A percentile compares a stretch with the other conserved stretches of the same genome.
These are phyloP conservation scores for Astrocystis sublimbata DNA, from an alignment of 495 filamentous ascomycete genomes.

Conservation along the genomic window DNA sequence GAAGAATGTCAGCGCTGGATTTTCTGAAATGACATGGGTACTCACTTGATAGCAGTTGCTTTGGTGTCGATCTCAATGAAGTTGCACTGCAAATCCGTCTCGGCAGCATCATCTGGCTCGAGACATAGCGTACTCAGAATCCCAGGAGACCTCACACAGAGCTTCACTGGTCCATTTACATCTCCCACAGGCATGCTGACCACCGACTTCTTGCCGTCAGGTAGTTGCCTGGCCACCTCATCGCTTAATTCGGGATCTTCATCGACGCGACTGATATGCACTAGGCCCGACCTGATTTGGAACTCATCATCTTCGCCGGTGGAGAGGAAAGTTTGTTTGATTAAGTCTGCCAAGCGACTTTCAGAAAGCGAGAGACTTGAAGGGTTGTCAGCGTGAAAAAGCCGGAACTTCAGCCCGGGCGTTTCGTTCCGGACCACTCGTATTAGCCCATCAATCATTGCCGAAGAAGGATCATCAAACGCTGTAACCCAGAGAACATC, in stretches of 20 bases:
- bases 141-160: constrained; percentile 1
- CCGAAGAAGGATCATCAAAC: neutral
- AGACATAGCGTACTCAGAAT: neutral
- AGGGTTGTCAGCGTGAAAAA: neutral
- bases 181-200: neutral
- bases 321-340: neutral
- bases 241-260: neutral
- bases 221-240: neutral
- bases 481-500: neutral
- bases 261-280: neutral
- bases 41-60: constrained; percentile 3
- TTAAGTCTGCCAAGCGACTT: neutral
- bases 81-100: neutral
- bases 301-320: neutral
- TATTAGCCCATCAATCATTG: neutral
- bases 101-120: neutral
- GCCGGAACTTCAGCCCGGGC: neutral
- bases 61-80: constrained; percentile 6
- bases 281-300: neutral
- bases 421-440: neutral
- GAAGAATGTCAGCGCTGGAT: constrained; percentile 40
- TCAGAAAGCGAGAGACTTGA: neutral
- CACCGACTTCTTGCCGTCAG: neutral
- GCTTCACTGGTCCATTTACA: neutral
- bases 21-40: neutral